Evolutionary conservation across 495 filamentous ascomycete species (phyloP), one percentile per base, ranked within the genome.

Genomic region (Penicillium ucsense): DNA sequence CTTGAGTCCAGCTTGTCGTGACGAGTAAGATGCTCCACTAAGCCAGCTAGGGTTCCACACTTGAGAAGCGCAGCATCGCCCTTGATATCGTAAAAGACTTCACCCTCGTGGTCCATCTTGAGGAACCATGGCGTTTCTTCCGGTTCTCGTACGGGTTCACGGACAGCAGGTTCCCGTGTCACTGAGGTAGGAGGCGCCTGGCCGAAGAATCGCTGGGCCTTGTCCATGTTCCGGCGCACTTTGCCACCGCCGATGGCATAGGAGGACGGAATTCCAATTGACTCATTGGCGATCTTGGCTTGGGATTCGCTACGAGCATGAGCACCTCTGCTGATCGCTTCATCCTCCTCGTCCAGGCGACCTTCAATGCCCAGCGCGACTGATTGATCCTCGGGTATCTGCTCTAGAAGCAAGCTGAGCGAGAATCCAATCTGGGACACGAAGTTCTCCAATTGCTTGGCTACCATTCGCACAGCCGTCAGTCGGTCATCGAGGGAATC

Each of bases 1-100:
- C 75, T 85, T n/a, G 88, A 83, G 62, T 98, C 94, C 3, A 95
- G 79, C 59, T 88, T 89, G 71, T 98, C 92, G 59, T 98, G 92
- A 35, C 92, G 80, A 10, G 92, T 97, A 43, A 97, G 71, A 59
- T 95, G 91, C 64, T 97, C 92, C n/a, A 97, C 94, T 55, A 98
- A 66, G 6, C 85, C 94, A 34, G 85, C 74, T 35, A 98, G 66
- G 11, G 91, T 92, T 43, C 92, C 92, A 48, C 92, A 92, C 62
- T 88, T 89, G 44, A 97, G 72, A 28, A 78, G 68, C 31, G 88
- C 84, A 3, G 79, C 75, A 35, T 80, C 75, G 43, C 67, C 61
- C 66, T 96, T 97, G 33, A 72, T 73, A 59, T 97, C 92, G 65
- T 89, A 95, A 8, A 86, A 82, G 3, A 97, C 79, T 53, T 98